Base-by-base conservation (phyloP, 2,329 filamentous ascomycete species). In the Ophiostoma novo-ulmi region DNA sequence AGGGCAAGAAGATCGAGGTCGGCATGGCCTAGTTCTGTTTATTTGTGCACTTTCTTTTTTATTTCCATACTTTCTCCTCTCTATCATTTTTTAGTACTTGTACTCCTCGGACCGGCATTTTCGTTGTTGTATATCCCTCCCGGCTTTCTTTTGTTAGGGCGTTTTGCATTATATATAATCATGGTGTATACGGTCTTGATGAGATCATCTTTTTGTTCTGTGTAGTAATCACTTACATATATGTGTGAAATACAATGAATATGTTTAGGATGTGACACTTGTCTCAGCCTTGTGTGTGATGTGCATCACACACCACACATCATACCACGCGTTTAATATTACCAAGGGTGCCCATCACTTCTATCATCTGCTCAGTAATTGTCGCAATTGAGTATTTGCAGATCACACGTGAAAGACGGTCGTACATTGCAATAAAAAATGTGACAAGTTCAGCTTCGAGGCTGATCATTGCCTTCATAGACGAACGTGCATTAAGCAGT, bases 1-100 rank as follows among this genome's bases (percentile, higher is more conserved):
- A 83, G 74, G 81, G 70, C 63, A 72, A 71, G 69, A 70, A 72
- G 1, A 26, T 73, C 2, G 70, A 73, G 71, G 39, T 48, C 36
- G 36, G 63, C 5, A 38, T 65, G 63, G 36, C 36, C 17, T 65
- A 39, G 11, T 39, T n/a, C 14, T 20, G 17, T 13, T 38, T 36
- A 20, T 36, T 38, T 2, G n/a, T 38, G 35, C 20, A 8, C 20
- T 65, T n/a, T 14, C 10, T 35, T n/a, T 2, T 39, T 26, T 31
- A 4, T 58, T 13, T 14, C 8, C 17, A 17, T 64, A n/a, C 35
- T 64, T 22, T 65, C 35, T 65, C 63, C 35, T 20, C 58, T 63
- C 58, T 63, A 17, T 58, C n/a, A 13, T 31, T 63, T 63, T n/a
- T 17, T 63, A 35, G 31, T 63, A 35, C 1, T 26, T 58, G 8